phyloP scores from a whole-genome alignment of 2,329 filamentous ascomycete genomes.

The Plenodomus lindquistii region DNA sequence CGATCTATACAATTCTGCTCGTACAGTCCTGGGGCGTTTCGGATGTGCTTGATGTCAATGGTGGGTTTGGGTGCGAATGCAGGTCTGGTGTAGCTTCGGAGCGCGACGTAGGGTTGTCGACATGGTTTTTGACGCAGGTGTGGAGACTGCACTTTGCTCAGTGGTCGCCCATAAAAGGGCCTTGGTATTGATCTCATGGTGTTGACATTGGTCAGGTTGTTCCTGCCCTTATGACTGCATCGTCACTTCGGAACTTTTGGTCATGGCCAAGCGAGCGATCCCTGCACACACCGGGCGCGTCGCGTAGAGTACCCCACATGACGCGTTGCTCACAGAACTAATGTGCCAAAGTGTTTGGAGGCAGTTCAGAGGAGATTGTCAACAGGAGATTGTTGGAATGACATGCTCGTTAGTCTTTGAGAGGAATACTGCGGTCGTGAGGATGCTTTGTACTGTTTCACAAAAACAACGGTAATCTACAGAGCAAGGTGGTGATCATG shows the following conservation, averaged over 20 bases:
- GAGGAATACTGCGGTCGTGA: no score
- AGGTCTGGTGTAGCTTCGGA: conserved; percentile 58
- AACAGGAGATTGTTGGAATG: no score
- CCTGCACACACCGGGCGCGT: conserved; percentile 8
- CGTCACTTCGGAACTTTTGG: conserved; percentile 6
- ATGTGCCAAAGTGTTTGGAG: no score
- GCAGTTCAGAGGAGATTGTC: no score
- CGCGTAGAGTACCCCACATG: conserved; percentile 7
- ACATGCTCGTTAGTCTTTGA: no score
- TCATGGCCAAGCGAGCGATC: conserved; percentile 11
- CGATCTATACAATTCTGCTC: conserved; percentile 80
- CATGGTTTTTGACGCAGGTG: neutral
- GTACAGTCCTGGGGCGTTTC: conserved; percentile 79
- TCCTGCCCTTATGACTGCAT: neutral
- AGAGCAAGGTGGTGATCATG: no score
- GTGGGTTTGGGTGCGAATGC: conserved; percentile 76
- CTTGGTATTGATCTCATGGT: conserved; percentile 29
- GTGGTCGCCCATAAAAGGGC: conserved; percentile 20
- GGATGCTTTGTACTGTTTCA: no score
- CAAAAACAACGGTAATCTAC: no score
- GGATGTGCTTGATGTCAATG: conserved; percentile 88
- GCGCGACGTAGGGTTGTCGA: conserved; percentile 39
- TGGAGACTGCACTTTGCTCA: conserved; percentile 10
- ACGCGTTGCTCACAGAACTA: no score
- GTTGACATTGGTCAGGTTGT: neutral